A percentile compares a stretch with the other conserved stretches of the same genome.
phyloP scores from a whole-genome alignment of 2,329 filamentous ascomycete genomes.

The Xylariaceae sp. region DNA sequence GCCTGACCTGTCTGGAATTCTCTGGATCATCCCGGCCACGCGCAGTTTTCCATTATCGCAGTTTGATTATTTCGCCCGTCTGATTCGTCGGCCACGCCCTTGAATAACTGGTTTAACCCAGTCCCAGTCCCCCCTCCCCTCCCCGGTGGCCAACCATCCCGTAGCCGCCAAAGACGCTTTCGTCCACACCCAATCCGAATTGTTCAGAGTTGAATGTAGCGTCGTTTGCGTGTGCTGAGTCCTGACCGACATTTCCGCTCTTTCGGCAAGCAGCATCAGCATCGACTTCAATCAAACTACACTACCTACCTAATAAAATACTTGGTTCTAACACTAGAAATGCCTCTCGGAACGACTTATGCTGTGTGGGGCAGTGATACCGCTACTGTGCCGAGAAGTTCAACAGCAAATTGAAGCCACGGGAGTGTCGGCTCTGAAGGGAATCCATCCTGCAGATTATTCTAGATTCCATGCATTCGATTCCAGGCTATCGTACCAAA shows the following conservation, averaged over 20 bases:
- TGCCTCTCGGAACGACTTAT: conserved; percentile 1
- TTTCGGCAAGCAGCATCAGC: conserved; percentile 12
- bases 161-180: background rate
- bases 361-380: conserved; percentile 2
- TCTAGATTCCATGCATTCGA: conserved; percentile 9
- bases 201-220: too few species aligned
- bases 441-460: conserved; percentile 10
- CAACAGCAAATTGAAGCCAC: background rate
- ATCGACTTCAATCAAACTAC: background rate
- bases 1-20: background rate
- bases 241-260: conserved; percentile 20
- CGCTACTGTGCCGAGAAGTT: conserved; percentile 6
- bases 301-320: too few species aligned
- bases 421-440: conserved; percentile 1
- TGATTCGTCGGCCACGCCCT: conserved; percentile 13
- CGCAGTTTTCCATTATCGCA: background rate
- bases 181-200: too few species aligned
- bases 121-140: background rate
- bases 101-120: background rate
- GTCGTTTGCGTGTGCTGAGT: background rate
- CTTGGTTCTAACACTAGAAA: conserved; percentile 6
- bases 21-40: conserved; percentile 6
- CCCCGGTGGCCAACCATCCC: background rate
- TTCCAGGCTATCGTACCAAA: conserved; percentile 13
- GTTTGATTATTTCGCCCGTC: background rate